Base-by-base conservation (phyloP, 1,284 basidiomycete species). In the Somion occarium region DNA sequence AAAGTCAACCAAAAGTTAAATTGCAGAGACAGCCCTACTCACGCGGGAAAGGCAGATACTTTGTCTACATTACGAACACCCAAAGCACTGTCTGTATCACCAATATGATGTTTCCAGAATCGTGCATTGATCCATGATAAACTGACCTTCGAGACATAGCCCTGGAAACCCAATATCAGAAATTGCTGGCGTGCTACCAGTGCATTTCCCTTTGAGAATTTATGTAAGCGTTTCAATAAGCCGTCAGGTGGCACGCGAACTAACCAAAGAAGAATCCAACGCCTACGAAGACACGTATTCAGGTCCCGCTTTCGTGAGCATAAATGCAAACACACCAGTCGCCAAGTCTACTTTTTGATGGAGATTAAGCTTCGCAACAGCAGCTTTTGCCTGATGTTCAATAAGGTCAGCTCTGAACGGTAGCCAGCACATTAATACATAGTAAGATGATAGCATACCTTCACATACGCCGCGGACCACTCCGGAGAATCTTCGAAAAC, bases 11-110 rank as follows among this genome's bases (percentile, higher is more conserved):
- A 42, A 9, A 25, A 39, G n/a, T 4, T 15, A 15, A 39, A 15
- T 5, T 5, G 5, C n/a, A 39, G 13, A 15, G 13, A 15, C 38
- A 39, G 34, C 34, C 34, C 34, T 19, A 3, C 73, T 60, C 60
- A 80, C 78, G 85, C 77, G 2, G 87, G 85, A 66, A 89, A 90
- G 7, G 75, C 82, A 12, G 82, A 82, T 5, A 78, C 75, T n/a
- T 69, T 64, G 60, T 85, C 82, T 1, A 78, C 74, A 56, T 74
- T 74, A 47, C 86, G 74, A n/a, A 88, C 78, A 9, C 87, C 87
- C 11, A 79, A 63, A 2, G 78, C 75, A 48, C 75, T 71, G 53
- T 81, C 78, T 76, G 13, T 18, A 27, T 20, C 25, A 39, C 44
- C 27, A 45, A 38, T 43, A 19, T 24, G 48, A 22, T 38, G 23